Evolutionary conservation across 148 eudicot genomes (phyloP), one percentile per base, ranked within the genome.

Genomic region (Beta vulgaris): DNA sequence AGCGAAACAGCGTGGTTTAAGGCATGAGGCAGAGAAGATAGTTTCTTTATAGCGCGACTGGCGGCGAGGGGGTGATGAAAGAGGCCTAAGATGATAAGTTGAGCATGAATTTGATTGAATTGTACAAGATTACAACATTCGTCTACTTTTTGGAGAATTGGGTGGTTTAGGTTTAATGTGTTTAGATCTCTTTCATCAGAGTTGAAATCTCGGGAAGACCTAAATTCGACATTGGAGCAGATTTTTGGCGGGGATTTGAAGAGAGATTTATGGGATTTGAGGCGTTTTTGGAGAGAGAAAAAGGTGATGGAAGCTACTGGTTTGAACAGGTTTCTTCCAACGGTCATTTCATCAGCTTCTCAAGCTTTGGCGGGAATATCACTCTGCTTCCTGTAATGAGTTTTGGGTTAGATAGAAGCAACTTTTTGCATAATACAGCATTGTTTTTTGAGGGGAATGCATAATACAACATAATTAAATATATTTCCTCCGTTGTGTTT

Each of bases 31-130:
- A 83, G 77, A 51, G 79, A 86, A 46, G 78, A 89, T 2, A 86
- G 82, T 78, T 84, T 87, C 75, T 87, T 89, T 12, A 87, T 75
- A 2, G 69, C 79, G 0, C 91, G 83, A 69, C 93, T 69, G 7
- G 86, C 81, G 3, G 80, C 82, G 16, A 87, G 81, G 21, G 93
- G 44, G 49, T 87, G 82, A 29, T 87, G 86, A 54, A 87, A 83
- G 37, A 89, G 72, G 69, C 82, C 86, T 43, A 84, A 85, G 40
- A 84, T 46, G 21, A 81, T 64, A 66, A 89, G 82, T 72, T 89
- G 93, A 77, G 85, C 37, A 14, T 84, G 90, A 42, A 83, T 58
- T 84, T 89, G 90, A 37, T 84, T 68, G 78, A 89, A 87, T 51
- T 85, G 80, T 29, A n/a, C 59, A 31, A 85, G 35, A 54, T 43